Conservation (phyloP, 1,284 basidiomycete genomes). For the Ganoderma sinense region DNA sequence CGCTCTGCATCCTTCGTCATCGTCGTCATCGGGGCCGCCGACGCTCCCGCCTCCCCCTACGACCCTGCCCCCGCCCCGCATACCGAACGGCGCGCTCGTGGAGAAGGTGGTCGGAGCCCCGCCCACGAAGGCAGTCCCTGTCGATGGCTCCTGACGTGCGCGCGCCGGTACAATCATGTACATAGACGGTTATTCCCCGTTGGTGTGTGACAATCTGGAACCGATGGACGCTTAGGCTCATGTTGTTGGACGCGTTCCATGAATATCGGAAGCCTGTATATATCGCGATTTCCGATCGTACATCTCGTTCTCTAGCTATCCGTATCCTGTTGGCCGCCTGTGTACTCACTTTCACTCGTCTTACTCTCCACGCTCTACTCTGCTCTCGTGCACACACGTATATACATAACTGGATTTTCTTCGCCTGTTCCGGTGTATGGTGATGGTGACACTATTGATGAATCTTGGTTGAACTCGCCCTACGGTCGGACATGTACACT, state of each 20-base stretch:
- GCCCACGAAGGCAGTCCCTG: constrained; percentile 29
- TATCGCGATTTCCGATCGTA: not conserved
- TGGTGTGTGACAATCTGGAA: not conserved
- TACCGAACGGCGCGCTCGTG: constrained; percentile 25
- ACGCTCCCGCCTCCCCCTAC: constrained; percentile 7
- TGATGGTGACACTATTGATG: not conserved
- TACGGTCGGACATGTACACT: too few species aligned
- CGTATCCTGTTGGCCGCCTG: not conserved
- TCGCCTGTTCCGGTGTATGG: not conserved
- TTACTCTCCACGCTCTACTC: not conserved
- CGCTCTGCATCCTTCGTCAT: constrained; percentile 13
- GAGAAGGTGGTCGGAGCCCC: constrained; percentile 21
- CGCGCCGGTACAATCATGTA: too few species aligned
- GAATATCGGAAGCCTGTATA: not conserved
- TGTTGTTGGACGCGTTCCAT: not conserved
- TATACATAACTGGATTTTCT: not conserved
- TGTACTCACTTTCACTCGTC: not conserved
- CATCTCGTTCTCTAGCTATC: not conserved
- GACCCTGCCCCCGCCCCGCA: constrained; percentile 16
- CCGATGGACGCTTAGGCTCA: not conserved
- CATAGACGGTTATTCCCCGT: not conserved
- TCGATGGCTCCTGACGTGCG: constrained; percentile 30
- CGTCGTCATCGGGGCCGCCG: constrained; percentile 19
- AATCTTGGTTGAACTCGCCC: not conserved
- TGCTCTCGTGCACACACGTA: not conserved